Conservation (phyloP, 176 grass and related monocot species). For the Chrysopogon serrulatus region DNA sequence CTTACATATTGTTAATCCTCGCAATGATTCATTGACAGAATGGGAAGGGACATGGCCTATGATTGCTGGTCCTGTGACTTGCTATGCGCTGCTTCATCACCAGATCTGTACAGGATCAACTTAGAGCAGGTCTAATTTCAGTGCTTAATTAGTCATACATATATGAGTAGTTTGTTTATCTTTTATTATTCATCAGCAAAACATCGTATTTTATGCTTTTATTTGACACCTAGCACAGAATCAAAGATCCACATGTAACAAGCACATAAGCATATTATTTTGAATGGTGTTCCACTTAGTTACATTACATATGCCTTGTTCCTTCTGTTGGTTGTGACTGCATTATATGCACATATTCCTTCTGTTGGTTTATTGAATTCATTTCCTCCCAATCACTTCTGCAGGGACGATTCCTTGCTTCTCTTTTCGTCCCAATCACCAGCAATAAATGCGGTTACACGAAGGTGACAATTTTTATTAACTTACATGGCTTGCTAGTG, state of each 20-base stretch:
- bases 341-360: background rate
- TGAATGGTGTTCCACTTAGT: background rate
- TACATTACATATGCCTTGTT: background rate
- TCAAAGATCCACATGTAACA: background rate
- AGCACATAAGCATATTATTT: background rate
- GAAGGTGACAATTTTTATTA: conserved; percentile 43
- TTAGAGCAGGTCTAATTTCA: conserved; percentile 60
- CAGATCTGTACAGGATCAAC: conserved; percentile 94
- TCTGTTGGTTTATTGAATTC: background rate
- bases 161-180: conserved; percentile 3
- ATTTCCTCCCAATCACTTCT: background rate
- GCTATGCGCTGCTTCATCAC: conserved; percentile 87
- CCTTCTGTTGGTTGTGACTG: background rate
- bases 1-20: background rate
- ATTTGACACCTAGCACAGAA: background rate
- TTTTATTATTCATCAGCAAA: background rate
- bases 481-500: background rate
- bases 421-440: conserved; percentile 71
- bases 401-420: conserved; percentile 80
- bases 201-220: background rate
- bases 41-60: conserved; percentile 95
- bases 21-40: conserved; percentile 44
- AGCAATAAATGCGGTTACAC: conserved; percentile 73
- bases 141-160: background rate
- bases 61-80: conserved; percentile 96